Evolutionary conservation across 2,329 filamentous ascomycete genomes (phyloP), one percentile per base, ranked within the genome.

Genomic region (Raffaelea deltoideospora): DNA sequence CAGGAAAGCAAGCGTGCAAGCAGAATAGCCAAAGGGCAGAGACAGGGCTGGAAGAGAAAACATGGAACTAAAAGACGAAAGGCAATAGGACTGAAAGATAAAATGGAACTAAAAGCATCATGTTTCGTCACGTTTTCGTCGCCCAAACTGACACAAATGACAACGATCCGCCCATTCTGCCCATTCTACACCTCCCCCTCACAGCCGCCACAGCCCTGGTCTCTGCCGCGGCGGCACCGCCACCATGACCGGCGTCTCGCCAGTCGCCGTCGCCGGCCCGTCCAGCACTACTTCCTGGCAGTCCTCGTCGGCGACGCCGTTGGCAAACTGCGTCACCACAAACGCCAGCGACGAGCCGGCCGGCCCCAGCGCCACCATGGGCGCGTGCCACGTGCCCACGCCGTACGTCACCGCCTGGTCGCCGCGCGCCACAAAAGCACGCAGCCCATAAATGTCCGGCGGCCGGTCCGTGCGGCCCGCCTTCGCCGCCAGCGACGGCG

Each of bases 331-430:
- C 46, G 82, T 72, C 2, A 96, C 88, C 5, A 93, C 72, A 55
- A 95, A 96, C 52, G 90, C 84, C 33, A 95, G 64, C 17, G 76
- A 66, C 20, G 61, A 59, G 2, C 59, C 64, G 3, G 49, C 38
- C 3, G 52, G 44, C 0, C 87, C 87, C 34, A 96, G 57, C 14
- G 84, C 86, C 13, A 86, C 81, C 88, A 98, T 96, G 1, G 90
- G 90, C 42, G 88, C 86, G 63, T 98, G 90, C 73, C 88, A 98
- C 37, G 86, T 95, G 5, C 85, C 90, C 2, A 82, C 76, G 1
- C 72, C 85, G 55, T 96, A 98, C 3, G 86, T 95, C 13, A 98
- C 84, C 10, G 85, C 87, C 60, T 94, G 85, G 19, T 69, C 67
- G 3, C 75, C 77, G 34, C 67, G 72, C 2, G 83, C 87, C 37